These are phyloP conservation scores for Fusarium begoniae DNA, from an alignment of 2,329 filamentous ascomycete genomes.

Conservation along the genomic window DNA sequence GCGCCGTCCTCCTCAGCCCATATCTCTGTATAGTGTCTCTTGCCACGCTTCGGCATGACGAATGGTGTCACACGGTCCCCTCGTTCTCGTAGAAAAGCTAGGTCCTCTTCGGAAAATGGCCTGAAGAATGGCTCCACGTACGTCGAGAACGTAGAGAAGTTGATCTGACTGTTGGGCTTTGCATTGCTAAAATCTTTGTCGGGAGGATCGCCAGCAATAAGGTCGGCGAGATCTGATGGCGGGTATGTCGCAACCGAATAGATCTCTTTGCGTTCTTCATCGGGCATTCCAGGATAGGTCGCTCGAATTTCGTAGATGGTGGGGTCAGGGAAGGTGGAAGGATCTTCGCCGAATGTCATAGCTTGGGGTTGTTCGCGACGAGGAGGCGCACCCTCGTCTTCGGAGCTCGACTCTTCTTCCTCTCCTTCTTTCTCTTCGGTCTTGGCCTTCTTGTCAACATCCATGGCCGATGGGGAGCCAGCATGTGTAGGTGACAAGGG, in stretches of 20 bases:
- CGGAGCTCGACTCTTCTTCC: slow-evolving; percentile 59
- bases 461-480: slow-evolving; percentile 64
- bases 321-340: slow-evolving; percentile 88
- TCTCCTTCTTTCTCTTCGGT: slow-evolving; percentile 45
- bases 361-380: slow-evolving; percentile 75
- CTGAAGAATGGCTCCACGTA: slow-evolving; percentile 94
- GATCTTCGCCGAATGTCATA: slow-evolving; percentile 92
- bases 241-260: slow-evolving; percentile 90
- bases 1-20: slow-evolving; percentile 95
- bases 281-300: slow-evolving; percentile 77
- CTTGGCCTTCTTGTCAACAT: slow-evolving; percentile 63
- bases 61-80: slow-evolving; percentile 87
- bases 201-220: slow-evolving; percentile 88
- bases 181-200: slow-evolving; percentile 96
- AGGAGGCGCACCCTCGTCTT: slow-evolving; percentile 69
- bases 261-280: slow-evolving; percentile 87
- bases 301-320: slow-evolving; percentile 93
- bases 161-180: slow-evolving; percentile 94
- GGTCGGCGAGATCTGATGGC: slow-evolving; percentile 78
- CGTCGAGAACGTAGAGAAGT: slow-evolving; percentile 89
- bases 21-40: slow-evolving; percentile 85
- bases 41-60: slow-evolving; percentile 84
- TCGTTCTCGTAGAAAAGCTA: slow-evolving; percentile 89
- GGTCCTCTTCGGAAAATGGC: slow-evolving; percentile 89
- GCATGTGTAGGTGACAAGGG: slow-evolving; percentile 66